Percentiles rank a stretch among this genome's conserved stretches.
Evolutionary conservation across 345 rosid genomes (phyloP).

Genomic region (Hibiscus mutabilis): DNA sequence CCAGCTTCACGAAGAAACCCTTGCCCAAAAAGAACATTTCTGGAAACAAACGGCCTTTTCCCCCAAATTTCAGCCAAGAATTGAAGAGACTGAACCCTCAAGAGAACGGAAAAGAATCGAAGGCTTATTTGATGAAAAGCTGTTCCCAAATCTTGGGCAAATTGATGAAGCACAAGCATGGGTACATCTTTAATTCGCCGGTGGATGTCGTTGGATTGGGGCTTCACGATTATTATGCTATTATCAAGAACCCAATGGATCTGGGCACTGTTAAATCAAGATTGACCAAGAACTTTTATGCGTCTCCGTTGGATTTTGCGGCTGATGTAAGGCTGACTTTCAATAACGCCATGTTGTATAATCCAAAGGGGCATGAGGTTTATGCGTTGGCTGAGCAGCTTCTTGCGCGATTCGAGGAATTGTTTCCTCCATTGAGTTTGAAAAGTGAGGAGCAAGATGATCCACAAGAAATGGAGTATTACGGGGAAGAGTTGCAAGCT

Average conservation of each 20-base stretch:
- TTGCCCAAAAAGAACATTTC: constrained; percentile 25
- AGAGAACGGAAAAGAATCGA: constrained; percentile 23
- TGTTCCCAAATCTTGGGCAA: constrained; percentile 56
- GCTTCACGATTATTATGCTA: constrained; percentile 51
- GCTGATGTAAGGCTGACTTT: constrained; percentile 68
- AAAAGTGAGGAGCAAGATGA: constrained; percentile 17
- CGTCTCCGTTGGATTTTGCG: constrained; percentile 52
- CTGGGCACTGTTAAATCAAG: constrained; percentile 60
- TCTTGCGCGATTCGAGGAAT: constrained; percentile 38
- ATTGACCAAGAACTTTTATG: constrained; percentile 38
- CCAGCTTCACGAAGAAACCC: constrained; percentile 28
- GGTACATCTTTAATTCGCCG: constrained; percentile 53
- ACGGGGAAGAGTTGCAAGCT: constrained; percentile 30
- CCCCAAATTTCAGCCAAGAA: constrained; percentile 20
- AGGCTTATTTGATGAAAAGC: constrained; percentile 29
- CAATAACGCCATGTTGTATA: constrained; percentile 64
- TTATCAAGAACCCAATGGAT: constrained; percentile 74
- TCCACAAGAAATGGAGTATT: constrained; percentile 6
- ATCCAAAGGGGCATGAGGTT: constrained; percentile 72
- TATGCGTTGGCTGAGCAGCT: constrained; percentile 47
- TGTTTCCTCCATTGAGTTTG: constrained; percentile 34
- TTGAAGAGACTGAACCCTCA: constrained; percentile 26
- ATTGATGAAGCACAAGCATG: constrained; percentile 65
- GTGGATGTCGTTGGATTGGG: constrained; percentile 56
- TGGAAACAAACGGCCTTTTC: constrained; percentile 44